Conservation (phyloP, 805 yeast species). For the Sugiyamaella valdiviana region DNA sequence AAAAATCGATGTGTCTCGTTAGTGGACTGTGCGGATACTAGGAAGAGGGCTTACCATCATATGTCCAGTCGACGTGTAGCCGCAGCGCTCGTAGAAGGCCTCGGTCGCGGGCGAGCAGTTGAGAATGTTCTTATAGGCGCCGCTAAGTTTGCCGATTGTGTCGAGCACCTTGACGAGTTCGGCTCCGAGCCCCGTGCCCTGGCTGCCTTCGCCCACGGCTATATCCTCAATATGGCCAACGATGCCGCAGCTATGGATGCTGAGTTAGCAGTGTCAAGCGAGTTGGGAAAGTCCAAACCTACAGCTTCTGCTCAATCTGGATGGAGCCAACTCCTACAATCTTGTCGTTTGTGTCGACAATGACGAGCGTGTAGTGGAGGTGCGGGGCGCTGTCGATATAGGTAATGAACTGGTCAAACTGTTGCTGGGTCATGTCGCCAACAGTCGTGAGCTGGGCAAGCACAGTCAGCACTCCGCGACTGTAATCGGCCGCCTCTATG, state of each 20-base stretch:
- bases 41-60: conserved; percentile 16
- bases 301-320: conserved; percentile 15
- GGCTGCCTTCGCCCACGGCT: conserved; percentile 12
- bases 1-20: not conserved
- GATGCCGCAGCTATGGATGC: conserved; percentile 16
- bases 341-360: conserved; percentile 4
- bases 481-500: conserved; percentile 13
- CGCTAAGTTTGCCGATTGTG: conserved; percentile 10
- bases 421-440: conserved; percentile 9
- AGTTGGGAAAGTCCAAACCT: not conserved
- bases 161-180: conserved; percentile 12
- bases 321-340: conserved; percentile 18
- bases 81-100: conserved; percentile 14
- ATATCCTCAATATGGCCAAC: conserved; percentile 22
- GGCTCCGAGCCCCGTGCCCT: conserved; percentile 18
- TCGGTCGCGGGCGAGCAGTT: conserved; percentile 16
- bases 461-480: conserved; percentile 13
- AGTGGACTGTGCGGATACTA: not conserved
- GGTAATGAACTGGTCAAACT: conserved; percentile 11
- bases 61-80: conserved; percentile 14
- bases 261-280: not conserved
- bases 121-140: conserved; percentile 19
- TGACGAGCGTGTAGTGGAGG: conserved; percentile 10
- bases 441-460: conserved; percentile 16
- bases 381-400: conserved; percentile 4